Conservation (phyloP, 2,329 filamentous ascomycete species). For the Colletotrichum coccodes region DNA sequence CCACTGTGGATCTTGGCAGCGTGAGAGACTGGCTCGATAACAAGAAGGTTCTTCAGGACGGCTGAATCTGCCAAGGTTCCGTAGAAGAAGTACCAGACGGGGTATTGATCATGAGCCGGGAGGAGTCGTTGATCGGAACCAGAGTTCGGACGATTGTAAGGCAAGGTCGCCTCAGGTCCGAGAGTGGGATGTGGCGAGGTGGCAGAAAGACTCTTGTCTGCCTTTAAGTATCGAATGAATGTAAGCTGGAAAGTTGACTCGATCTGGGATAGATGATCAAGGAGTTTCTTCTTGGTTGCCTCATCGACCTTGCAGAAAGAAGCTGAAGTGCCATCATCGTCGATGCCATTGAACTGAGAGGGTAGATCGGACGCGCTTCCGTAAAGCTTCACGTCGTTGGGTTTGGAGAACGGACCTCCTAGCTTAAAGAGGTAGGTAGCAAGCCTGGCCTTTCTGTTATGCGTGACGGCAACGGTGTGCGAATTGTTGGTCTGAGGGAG, state of each 20-base stretch:
- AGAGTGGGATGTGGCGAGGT: constrained; percentile 31
- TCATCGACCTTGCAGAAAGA: background rate
- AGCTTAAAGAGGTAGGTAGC: constrained; percentile 16
- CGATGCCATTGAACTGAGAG: background rate
- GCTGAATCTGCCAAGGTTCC: constrained; percentile 45
- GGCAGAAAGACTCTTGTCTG: constrained; percentile 27
- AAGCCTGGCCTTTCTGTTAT: background rate
- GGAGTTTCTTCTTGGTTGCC: background rate
- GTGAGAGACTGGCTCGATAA: constrained; percentile 38
- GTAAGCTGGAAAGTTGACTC: background rate
- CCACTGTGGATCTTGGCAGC: constrained; percentile 44
- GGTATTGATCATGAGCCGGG: constrained; percentile 36
- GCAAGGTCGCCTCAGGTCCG: constrained; percentile 34
- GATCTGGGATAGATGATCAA: background rate
- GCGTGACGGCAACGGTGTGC: background rate
- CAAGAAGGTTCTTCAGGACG: constrained; percentile 43
- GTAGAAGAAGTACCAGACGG: constrained; percentile 56
- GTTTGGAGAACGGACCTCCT: constrained; percentile 2
- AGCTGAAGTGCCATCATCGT: background rate
- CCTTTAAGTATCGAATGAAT: constrained; percentile 27
- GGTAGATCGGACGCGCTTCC: background rate
- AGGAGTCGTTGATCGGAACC: constrained; percentile 28
- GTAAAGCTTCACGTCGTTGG: background rate
- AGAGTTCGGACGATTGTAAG: constrained; percentile 36
- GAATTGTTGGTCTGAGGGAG: background rate